These are phyloP conservation scores for Chlamydomonas incerta DNA, from an alignment of 139 green algal species.

Conservation along the genomic window DNA sequence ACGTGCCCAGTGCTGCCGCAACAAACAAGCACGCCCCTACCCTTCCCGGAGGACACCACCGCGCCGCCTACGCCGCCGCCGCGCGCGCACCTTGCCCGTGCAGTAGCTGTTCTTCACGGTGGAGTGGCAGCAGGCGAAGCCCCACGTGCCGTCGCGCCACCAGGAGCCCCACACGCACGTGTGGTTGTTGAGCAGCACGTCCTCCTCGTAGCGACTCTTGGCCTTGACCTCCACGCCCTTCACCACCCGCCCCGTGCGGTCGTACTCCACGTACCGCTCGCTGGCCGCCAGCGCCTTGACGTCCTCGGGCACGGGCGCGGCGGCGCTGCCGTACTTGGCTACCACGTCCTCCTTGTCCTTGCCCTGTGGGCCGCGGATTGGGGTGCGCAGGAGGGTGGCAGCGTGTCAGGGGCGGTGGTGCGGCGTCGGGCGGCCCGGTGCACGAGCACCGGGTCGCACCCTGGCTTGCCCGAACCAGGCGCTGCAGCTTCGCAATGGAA, in stretches of 20 bases:
- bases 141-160: conserved; percentile 93
- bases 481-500: too few relatives aligned
- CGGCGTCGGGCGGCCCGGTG: too few relatives aligned
- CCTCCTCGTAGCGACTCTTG: conserved; percentile 93
- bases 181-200: conserved; percentile 96
- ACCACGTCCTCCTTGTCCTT: conserved; percentile 78
- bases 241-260: conserved; percentile 80
- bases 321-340: conserved; percentile 91
- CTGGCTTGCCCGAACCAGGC: neutral
- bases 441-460: too few relatives aligned
- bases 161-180: conserved; percentile 95
- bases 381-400: neutral
- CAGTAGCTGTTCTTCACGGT: conserved; percentile 94
- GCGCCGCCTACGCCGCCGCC: neutral
- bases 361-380: neutral
- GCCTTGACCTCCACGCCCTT: conserved; percentile 68
- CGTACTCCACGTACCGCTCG: conserved; percentile 97
- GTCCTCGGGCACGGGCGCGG: conserved; percentile 63
- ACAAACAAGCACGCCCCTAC: too few relatives aligned
- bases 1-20: too few relatives aligned
- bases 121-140: conserved; percentile 95
- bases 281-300: conserved; percentile 79
- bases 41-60: too few relatives aligned
- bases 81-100: conserved; percentile 72
- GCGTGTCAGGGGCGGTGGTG: neutral